A percentile compares a stretch with the other conserved stretches of the same genome.
Conservation (phyloP, 768 basidiomycete species). For the Agaricus blazei region DNA sequence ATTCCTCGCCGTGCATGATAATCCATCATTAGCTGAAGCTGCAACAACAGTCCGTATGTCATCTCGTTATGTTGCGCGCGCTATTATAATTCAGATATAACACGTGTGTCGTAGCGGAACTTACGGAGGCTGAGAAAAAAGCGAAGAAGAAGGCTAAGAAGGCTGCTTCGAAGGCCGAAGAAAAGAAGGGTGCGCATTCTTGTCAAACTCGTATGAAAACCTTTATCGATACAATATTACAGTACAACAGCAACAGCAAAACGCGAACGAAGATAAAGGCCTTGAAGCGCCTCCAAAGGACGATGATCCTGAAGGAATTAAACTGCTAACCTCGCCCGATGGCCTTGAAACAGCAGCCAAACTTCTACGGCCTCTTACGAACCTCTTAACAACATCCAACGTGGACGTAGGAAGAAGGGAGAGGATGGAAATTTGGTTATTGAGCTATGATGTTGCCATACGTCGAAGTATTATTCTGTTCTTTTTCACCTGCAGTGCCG, state of each 20-base stretch:
- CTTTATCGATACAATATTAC: not conserved
- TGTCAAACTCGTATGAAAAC: not conserved
- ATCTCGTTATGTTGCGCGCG: not conserved
- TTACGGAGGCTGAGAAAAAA: constrained; percentile 69
- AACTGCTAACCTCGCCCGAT: constrained; percentile 56
- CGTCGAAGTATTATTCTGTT: constrained; percentile 60
- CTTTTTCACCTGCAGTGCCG: not conserved
- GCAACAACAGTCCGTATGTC: constrained; percentile 33
- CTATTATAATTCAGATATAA: not conserved
- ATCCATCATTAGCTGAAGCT: constrained; percentile 53
- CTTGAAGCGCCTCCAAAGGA: constrained; percentile 61
- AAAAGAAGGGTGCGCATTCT: constrained; percentile 60
- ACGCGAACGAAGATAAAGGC: constrained; percentile 63
- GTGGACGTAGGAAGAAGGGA: constrained; percentile 12
- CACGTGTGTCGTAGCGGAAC: constrained; percentile 23
- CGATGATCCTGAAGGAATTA: constrained; percentile 80
- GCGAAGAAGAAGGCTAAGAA: constrained; percentile 87
- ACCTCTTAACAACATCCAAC: constrained; percentile 31
- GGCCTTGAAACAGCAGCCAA: constrained; percentile 75
- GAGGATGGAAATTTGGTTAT: constrained; percentile 67
- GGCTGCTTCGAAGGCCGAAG: constrained; percentile 54
- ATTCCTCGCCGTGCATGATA: constrained; percentile 65
- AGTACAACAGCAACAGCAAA: constrained; percentile 27
- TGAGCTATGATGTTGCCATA: constrained; percentile 76
- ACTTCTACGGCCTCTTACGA: constrained; percentile 57